Evolutionary conservation across 805 yeast genomes (phyloP), one percentile per base, ranked within the genome.

Genomic region (Candida koratica): DNA sequence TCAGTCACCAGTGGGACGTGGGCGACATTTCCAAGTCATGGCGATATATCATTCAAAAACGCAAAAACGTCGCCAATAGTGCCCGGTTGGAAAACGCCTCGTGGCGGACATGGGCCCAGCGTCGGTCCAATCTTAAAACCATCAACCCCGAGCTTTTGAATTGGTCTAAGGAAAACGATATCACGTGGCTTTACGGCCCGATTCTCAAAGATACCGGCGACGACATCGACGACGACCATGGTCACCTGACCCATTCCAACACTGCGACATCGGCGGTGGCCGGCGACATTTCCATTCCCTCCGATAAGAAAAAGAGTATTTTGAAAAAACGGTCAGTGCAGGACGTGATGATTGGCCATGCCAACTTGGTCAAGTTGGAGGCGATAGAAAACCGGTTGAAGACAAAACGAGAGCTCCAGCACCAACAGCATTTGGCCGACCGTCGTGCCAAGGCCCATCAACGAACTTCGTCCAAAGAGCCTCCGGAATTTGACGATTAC

Each of bases 181-280:
- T 93, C 8, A 88, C 97, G 1, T 93, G 98, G 98, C 73, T 93
- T 10, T 93, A 90, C 61, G 99, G 99, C 1, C 99, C 99, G 0
- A 66, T 79, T 16, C 68, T 76, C 38, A 69, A 68, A 39, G 79
- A 73, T 37, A 8, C 25, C 5, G 25, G 17, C 4, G 67, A 63
- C 18, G 60, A 52, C 23, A 43, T 46, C 22, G 53, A 49, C 19
- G 50, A 48, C 23, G 54, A 48, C 18, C 25, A 28, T 29, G 51
- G 48, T 9, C 47, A 50, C 23, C 44, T 44, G 13, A 34, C 35
- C 14, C 43, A 38, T 28, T 43, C 46, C 13, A 52, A 53, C 23
- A 62, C 67, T n/a, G 70, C 69, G 1, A 56, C 67, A n/a, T 57
- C 61, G 28, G 61, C 59, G 6, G 70, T 61, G 4, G 73, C 73